Percentiles rank a stretch among this genome's conserved stretches.
Conservation (phyloP, 768 basidiomycete species). For the Amylocystis lapponica region DNA sequence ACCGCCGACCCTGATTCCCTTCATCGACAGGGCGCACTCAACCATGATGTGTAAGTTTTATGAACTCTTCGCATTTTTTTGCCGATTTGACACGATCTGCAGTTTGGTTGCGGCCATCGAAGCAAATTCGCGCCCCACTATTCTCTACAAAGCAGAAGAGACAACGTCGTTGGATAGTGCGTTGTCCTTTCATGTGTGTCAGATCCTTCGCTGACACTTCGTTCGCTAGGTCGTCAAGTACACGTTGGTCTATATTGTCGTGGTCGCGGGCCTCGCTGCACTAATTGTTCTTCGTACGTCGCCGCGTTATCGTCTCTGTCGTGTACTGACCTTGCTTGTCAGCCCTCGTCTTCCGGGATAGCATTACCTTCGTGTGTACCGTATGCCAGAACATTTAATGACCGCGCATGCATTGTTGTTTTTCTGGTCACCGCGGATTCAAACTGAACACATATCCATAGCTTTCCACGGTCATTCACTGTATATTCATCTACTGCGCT, state of each 20-base stretch:
- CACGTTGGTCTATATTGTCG: constrained; percentile 71
- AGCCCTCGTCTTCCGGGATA: constrained; percentile 80
- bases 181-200: constrained; percentile 18
- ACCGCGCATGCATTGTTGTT: not conserved
- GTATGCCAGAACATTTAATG: constrained; percentile 83
- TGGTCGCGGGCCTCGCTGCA: constrained; percentile 74
- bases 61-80: constrained; percentile 2
- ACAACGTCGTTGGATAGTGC: constrained; percentile 85
- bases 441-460: not conserved
- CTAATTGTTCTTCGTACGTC: constrained; percentile 78
- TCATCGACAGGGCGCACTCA: constrained; percentile 83
- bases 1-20: constrained; percentile 80
- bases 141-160: constrained; percentile 94
- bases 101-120: constrained; percentile 96
- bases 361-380: constrained; percentile 72
- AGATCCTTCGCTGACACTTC: not conserved
- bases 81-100: constrained; percentile 8
- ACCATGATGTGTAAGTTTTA: constrained; percentile 78
- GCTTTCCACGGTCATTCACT: constrained; percentile 5
- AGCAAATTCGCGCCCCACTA: constrained; percentile 88
- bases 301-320: not conserved
- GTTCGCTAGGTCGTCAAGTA: constrained; percentile 68
- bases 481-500: constrained; percentile 6
- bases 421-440: not conserved
- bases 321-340: constrained; percentile 14